These are phyloP conservation scores for Tetracladium maxilliforme DNA, from an alignment of 2,329 filamentous ascomycete species.

Conservation along the genomic window DNA sequence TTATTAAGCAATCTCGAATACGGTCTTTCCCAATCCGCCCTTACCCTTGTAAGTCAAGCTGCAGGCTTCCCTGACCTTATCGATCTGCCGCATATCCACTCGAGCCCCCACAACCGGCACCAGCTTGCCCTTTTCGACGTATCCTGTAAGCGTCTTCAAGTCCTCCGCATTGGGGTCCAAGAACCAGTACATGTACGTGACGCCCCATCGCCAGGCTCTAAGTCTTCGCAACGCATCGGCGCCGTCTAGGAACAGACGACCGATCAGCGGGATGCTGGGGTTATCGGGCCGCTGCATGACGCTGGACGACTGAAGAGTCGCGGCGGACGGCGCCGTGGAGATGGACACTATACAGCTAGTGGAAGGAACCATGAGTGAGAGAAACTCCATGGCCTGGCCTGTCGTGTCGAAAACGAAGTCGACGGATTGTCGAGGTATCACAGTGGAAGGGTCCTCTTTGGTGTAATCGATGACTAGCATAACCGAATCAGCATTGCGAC, in stretches of 20 bases:
- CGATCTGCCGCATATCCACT: conserved; percentile 17
- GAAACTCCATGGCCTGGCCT: conserved; percentile 16
- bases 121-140: conserved; percentile 14
- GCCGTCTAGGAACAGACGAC: conserved; percentile 13
- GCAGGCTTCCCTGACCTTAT: conserved; percentile 19
- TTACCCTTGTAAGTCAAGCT: conserved; percentile 18
- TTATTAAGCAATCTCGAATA: conserved; percentile 15
- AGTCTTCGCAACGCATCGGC: conserved; percentile 15
- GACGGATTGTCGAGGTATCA: conserved; percentile 17
- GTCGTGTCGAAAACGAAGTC: conserved; percentile 28
- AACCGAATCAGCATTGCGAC: conserved; percentile 7
- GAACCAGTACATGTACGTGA: conserved; percentile 21
- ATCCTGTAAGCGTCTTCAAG: conserved; percentile 13
- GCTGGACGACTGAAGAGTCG: too few species aligned
- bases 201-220: conserved; percentile 17
- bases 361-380: conserved; percentile 20
- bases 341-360: conserved; percentile 24
- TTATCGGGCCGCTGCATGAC: conserved; percentile 16
- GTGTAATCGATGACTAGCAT: conserved; percentile 26
- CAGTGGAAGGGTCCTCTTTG: conserved; percentile 12
- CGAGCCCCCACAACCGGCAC: conserved; percentile 18
- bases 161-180: conserved; percentile 16
- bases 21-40: conserved; percentile 24
- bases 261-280: conserved; percentile 10
- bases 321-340: conserved; percentile 18